These are phyloP conservation scores for Saposhnikovia divaricata DNA, from an alignment of 129 eudicot genomes.

Conservation along the genomic window DNA sequence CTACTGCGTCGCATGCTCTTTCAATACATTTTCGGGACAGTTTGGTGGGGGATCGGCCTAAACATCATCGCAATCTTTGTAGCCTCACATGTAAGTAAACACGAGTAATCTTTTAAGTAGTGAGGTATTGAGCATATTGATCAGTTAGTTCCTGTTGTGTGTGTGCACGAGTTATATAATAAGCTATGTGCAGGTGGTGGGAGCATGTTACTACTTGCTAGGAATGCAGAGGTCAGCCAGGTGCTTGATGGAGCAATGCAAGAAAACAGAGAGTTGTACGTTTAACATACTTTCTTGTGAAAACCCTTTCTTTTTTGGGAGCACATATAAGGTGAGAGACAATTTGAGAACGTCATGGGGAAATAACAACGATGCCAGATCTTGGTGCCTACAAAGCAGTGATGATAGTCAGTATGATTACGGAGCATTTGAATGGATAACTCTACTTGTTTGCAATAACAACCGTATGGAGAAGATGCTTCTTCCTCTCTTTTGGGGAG, in stretches of 20 bases:
- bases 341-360: background rate
- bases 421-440: background rate
- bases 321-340: background rate
- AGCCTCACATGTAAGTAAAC: background rate
- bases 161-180: background rate
- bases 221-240: background rate
- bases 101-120: background rate
- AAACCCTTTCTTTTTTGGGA: background rate
- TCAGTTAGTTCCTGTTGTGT: background rate
- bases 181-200: background rate
- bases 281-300: background rate
- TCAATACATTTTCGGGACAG: background rate
- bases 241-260: conserved; percentile 5
- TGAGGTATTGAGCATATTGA: background rate
- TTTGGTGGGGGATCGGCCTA: background rate
- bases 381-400: conserved; percentile 1
- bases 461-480: background rate
- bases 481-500: background rate
- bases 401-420: conserved; percentile 3
- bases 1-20: background rate
- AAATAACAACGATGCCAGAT: background rate
- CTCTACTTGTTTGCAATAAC: background rate
- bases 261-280: background rate
- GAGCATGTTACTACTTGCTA: conserved; percentile 3
- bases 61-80: background rate